Conservation (phyloP, 78 protist species). For the Creolimax fragrantissima region DNA sequence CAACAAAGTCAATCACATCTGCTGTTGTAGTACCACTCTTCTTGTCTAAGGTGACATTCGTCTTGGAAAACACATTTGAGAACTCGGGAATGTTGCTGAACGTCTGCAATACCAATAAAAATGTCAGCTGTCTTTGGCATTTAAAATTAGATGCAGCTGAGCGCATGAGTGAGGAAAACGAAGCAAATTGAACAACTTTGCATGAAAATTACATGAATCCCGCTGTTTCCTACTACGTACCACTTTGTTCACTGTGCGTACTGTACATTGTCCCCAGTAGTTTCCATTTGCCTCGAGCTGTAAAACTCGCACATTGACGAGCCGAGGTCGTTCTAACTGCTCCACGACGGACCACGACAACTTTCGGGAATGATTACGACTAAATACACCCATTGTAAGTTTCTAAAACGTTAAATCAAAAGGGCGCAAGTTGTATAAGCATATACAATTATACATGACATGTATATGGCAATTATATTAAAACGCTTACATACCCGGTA, state of each 20-base stretch:
- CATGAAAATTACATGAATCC: no score
- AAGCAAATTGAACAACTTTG: no score
- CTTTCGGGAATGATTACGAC: no score
- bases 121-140: no score
- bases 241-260: not conserved
- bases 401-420: no score
- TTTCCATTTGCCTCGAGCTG: not conserved
- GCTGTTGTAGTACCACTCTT: not conserved
- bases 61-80: not conserved
- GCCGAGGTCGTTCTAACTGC: not conserved
- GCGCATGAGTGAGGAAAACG: no score
- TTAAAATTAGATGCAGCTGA: no score
- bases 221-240: no score
- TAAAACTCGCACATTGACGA: not conserved
- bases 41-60: not conserved
- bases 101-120: not conserved
- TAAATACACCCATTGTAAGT: no score
- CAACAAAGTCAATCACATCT: not conserved
- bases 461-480: no score
- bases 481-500: not conserved
- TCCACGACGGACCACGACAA: not conserved
- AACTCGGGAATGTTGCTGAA: not conserved
- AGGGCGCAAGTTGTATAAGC: no score
- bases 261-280: not conserved
- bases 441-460: no score